A percentile compares a stretch with the other conserved stretches of the same genome.
These are phyloP conservation scores for Emergomyces pasteurianus DNA, from an alignment of 2,329 filamentous ascomycete genomes.

Conservation along the genomic window DNA sequence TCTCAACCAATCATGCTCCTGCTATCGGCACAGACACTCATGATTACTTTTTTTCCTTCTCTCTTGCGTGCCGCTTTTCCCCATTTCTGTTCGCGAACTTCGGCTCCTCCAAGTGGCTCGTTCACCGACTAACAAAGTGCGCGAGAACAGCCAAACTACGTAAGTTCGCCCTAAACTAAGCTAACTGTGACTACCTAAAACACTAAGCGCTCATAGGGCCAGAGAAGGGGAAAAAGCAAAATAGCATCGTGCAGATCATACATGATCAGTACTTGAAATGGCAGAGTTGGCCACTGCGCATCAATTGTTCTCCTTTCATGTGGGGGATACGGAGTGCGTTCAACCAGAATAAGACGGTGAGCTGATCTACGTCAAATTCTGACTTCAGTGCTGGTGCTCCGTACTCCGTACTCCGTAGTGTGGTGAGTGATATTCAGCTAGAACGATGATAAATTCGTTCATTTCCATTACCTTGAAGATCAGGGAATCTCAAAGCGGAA, in stretches of 20 bases:
- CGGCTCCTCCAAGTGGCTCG: not conserved
- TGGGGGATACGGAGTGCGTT: not conserved
- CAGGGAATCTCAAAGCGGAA: not conserved
- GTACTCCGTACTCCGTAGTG: no score
- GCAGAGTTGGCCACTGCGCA: not conserved
- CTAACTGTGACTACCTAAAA: not conserved
- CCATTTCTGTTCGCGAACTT: not conserved
- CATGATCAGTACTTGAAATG: not conserved
- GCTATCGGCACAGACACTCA: not conserved
- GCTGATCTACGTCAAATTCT: no score
- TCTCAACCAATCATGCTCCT: not conserved
- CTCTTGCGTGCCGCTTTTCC: not conserved
- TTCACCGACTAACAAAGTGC: not conserved
- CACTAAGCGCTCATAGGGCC: not conserved
- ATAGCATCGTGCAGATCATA: not conserved
- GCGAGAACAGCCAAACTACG: no score
- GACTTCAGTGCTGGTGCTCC: no score
- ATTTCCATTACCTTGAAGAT: not conserved
- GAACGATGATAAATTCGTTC: not conserved
- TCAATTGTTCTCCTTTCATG: not conserved
- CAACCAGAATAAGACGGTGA: not conserved
- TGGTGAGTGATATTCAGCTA: no score
- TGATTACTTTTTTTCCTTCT: not conserved
- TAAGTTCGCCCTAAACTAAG: no score
- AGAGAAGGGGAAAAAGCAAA: not conserved